Evolutionary conservation across 2,329 filamentous ascomycete genomes (phyloP).

Genomic region (Ophiostoma ulmi): DNA sequence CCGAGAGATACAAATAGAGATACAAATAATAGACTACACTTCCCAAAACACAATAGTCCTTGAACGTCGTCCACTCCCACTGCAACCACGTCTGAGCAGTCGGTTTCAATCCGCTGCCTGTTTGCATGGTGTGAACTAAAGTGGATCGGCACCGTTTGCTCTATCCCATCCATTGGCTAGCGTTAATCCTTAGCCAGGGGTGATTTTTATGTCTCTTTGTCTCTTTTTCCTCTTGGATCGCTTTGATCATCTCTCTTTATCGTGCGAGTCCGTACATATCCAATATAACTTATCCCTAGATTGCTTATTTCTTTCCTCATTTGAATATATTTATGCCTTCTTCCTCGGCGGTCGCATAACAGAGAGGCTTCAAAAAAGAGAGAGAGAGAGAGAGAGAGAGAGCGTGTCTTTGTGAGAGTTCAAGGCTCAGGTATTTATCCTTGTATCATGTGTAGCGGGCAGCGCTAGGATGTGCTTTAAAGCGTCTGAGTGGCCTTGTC

Average conservation of each 20-base stretch:
- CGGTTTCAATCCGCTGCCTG: slow-evolving; percentile 19
- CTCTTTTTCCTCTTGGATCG: neutral
- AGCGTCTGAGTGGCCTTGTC: neutral
- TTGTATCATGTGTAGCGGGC: neutral
- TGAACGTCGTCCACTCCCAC: neutral
- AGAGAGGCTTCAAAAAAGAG: neutral
- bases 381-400: too few relatives aligned
- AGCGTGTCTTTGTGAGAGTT: too few relatives aligned
- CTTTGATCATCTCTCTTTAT: neutral
- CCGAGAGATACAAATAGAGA: neutral
- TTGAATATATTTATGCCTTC: neutral
- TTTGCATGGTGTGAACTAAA: neutral
- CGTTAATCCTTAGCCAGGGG: slow-evolving; percentile 17
- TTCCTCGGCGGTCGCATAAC: neutral
- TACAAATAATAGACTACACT: neutral
- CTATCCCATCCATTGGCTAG: slow-evolving; percentile 3
- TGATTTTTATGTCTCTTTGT: slow-evolving; percentile 16
- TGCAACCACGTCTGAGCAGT: slow-evolving; percentile 15
- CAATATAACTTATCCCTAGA: slow-evolving; percentile 1
- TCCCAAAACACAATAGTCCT: slow-evolving; percentile 1
- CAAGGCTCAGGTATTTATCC: too few relatives aligned
- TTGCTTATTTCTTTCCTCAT: neutral
- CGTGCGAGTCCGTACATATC: neutral
- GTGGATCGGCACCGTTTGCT: slow-evolving; percentile 6
- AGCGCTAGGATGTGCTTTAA: neutral